A percentile compares a stretch with the other conserved stretches of the same genome.
These are phyloP conservation scores for Scheffersomyces lignosus DNA, from an alignment of 805 yeast genomes.

Conservation along the genomic window DNA sequence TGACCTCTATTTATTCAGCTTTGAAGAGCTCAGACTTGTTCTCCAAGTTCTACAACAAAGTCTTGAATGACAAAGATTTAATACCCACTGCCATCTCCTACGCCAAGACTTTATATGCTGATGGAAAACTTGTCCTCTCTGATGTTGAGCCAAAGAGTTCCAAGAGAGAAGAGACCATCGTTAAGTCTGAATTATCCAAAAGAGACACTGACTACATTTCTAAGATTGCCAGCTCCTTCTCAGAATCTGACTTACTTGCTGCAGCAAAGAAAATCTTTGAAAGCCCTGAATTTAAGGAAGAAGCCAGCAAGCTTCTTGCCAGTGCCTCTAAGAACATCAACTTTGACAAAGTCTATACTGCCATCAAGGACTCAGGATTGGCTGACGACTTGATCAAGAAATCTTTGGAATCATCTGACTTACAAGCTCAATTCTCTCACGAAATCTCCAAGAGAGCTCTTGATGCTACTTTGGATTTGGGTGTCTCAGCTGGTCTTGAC, in stretches of 20 bases:
- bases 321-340: constrained; percentile 22
- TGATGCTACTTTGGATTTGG: not conserved
- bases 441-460: not conserved
- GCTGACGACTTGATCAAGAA: constrained; percentile 14
- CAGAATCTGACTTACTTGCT: constrained; percentile 21
- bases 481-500: not conserved
- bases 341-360: constrained; percentile 18
- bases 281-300: constrained; percentile 17
- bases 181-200: constrained; percentile 8
- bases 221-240: constrained; percentile 19
- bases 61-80: constrained; percentile 16
- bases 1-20: constrained; percentile 12
- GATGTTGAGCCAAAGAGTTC: constrained; percentile 4
- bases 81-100: constrained; percentile 10
- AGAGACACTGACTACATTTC: constrained; percentile 15
- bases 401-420: constrained; percentile 3
- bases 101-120: constrained; percentile 16
- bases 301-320: constrained; percentile 19
- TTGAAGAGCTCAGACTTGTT: constrained; percentile 14
- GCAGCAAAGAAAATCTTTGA: constrained; percentile 23
- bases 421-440: constrained; percentile 1
- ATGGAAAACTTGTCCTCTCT: constrained; percentile 10
- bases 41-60: constrained; percentile 14
- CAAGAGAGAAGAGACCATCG: constrained; percentile 13
- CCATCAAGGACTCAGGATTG: constrained; percentile 28